Evolutionary conservation across 2,329 filamentous ascomycete species (phyloP).

Genomic region (Trematosphaeria pertusa): DNA sequence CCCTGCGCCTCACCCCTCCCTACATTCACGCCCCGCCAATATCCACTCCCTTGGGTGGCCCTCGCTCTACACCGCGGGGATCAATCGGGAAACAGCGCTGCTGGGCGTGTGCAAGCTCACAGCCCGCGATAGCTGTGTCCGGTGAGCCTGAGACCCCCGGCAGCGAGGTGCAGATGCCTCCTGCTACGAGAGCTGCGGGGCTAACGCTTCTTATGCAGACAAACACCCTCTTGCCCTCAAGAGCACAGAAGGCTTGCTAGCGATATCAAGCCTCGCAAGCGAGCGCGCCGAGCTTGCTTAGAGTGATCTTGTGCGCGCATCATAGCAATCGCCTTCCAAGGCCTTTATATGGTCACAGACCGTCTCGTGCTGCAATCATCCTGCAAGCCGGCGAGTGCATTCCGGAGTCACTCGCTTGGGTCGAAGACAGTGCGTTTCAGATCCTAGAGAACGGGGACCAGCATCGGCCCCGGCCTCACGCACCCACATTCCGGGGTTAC

Average conservation of each 20-base stretch:
- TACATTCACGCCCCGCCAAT: constrained; percentile 23
- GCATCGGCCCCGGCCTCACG: constrained; percentile 41
- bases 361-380: constrained; percentile 48
- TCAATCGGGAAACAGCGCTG: constrained; percentile 14
- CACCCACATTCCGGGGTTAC: constrained; percentile 43
- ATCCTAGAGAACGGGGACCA: constrained; percentile 44
- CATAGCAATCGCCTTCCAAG: constrained; percentile 41
- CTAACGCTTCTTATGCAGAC: constrained; percentile 43
- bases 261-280: constrained; percentile 35
- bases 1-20: constrained; percentile 24
- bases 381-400: constrained; percentile 40
- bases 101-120: constrained; percentile 22
- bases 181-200: constrained; percentile 22
- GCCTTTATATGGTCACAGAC: constrained; percentile 47
- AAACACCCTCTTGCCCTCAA: constrained; percentile 34
- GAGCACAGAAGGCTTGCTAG: constrained; percentile 39
- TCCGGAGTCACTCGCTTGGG: constrained; percentile 44
- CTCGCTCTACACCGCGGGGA: constrained; percentile 24
- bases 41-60: constrained; percentile 24
- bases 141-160: constrained; percentile 33
- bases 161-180: constrained; percentile 21
- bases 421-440: constrained; percentile 47
- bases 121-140: constrained; percentile 22
- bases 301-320: constrained; percentile 40
- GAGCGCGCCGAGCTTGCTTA: constrained; percentile 41